Base-by-base conservation (phyloP, 2,329 filamentous ascomycete species). In the Trichoderma aggressivum region DNA sequence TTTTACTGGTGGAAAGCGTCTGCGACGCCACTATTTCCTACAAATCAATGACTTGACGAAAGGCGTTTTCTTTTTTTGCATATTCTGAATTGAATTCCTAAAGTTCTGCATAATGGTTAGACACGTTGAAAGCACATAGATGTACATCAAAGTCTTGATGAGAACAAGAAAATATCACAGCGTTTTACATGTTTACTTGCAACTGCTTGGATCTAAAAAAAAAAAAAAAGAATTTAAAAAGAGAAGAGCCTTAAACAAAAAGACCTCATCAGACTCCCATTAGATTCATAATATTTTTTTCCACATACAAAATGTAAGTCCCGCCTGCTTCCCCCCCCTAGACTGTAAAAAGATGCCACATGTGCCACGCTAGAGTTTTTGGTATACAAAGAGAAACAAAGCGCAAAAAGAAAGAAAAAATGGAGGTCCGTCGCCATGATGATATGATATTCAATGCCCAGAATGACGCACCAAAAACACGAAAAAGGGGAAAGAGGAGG, bases 381-480 rank as follows among this genome's bases (percentile, higher is more conserved):
- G 55, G 53, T 43, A 59, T 67, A 59, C 64, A 67, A 67, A 59
- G 28, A 50, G 43, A 50, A 61, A 32, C 14, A 21, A 53, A 43
- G 28, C 3, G 24, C 26, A 28, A 64, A 66, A 56, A 7, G 56
- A 34, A 58, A 58, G 21, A 18, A 28, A 28, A 7, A 55, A 16
- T 55, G 47, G n/a, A 24, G 30, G 55, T 59, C 39, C 56, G 34
- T 50, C 56, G 55, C 65, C 65, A 68, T 43, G 65, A 50, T 68
- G 50, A 21, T 5, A 60, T 68, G 56, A 43, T 47, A 60, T 28
- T 59, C 34, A 60, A 66, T 26, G 63, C 63, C 64, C 39, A n/a
- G 34, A 47, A 53, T 50, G 18, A 53, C 34, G 34, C 11, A 69
- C 18, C 58, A 12, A 32, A 21, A 28, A 61, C 7, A n/a, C 18